These are phyloP conservation scores for Acer saccharum DNA, from an alignment of 345 rosid genomes.

Conservation along the genomic window DNA sequence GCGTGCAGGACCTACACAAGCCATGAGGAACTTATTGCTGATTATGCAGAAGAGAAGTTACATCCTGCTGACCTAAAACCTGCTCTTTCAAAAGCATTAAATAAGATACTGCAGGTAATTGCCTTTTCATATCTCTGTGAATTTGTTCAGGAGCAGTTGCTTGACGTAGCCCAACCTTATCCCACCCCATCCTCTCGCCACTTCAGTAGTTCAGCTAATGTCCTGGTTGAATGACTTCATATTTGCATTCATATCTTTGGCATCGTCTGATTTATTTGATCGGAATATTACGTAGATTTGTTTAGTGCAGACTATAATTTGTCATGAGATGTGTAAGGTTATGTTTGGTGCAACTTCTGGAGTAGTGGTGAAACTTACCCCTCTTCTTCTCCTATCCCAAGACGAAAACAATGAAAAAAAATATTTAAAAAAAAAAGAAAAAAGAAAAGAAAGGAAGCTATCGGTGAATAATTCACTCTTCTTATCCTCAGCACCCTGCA, in stretches of 20 bases:
- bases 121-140: not conserved
- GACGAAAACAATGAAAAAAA: not conserved
- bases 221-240: not conserved
- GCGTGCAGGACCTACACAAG: constrained; percentile 56
- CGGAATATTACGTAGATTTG: not conserved
- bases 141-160: not conserved
- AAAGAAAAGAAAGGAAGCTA: not conserved
- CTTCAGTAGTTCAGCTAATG: not conserved
- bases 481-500: not conserved
- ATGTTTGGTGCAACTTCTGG: not conserved
- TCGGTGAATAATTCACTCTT: not conserved
- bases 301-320: not conserved
- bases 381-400: not conserved
- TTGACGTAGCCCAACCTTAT: not conserved
- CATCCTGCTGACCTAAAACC: constrained; percentile 83
- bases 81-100: constrained; percentile 63
- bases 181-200: not conserved
- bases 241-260: not conserved
- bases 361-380: too few species aligned
- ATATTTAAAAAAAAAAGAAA: too few species aligned
- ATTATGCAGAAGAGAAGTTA: constrained; percentile 62
- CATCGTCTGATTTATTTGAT: not conserved
- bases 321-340: not conserved
- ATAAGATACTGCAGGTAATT: constrained; percentile 72
- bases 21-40: constrained; percentile 69